Evolutionary conservation across 208 protist species (phyloP), one percentile per base, ranked within the genome.

Genomic region (Wallacemonas collosoma): DNA sequence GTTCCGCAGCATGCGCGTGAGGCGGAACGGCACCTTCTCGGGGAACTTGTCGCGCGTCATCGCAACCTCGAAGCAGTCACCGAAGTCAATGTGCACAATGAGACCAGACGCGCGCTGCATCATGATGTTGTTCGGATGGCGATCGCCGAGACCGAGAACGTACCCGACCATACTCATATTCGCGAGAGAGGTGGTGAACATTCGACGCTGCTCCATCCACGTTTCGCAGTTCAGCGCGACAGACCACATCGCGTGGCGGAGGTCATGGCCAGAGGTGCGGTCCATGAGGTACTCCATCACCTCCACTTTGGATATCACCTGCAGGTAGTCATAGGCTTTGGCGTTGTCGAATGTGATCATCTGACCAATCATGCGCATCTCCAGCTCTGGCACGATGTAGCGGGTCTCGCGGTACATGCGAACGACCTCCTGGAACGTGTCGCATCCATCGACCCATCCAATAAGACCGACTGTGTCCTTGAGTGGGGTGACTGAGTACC

Each of bases 41-140:
- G 99, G 99, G 71, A 98, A 99, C 79, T 99, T 99, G 36, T 99
- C 98, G 38, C 99, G 85, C 17, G 95, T 95, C 98, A 99, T 99
- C 5, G 99, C 98, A 11, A 99, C 98, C 83, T 99, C 99, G 79
- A 99, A 99, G 83, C 99, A 99, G 87, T 99, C 99, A 61, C 99
- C 99, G 93, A 99, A 99, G 84, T 99, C 99, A 80, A 99, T 99
- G 90, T 99, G 99, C 14, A 99, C 86, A 48, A 99, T 90, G 40
- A 99, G 93, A 38, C 99, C 99, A 4, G 91, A 84, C 36, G 95
- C 87, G 48, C 82, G 76, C 76, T 99, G 93, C 12, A 99, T 80
- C 99, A 99, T 99, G 7, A 99, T 91, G 83, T 99, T 99, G 75
- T 94, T 98, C 5, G 98, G 98, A 80, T 99, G 99, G 11, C 99